Conservation (phyloP, 306 rosid species). For the Glycyrrhiza uralensis region DNA sequence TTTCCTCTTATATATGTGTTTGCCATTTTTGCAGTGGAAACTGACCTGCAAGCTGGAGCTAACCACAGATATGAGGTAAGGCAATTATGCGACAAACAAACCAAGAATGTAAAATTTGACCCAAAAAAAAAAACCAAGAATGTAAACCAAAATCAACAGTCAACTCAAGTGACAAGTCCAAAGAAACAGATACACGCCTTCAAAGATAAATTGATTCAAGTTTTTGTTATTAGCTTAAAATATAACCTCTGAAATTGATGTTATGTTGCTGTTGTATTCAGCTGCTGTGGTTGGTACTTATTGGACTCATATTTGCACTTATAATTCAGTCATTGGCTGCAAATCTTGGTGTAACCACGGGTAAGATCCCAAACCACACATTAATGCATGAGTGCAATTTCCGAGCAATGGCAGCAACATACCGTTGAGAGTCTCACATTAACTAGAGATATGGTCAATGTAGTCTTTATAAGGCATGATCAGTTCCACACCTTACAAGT, state of each 20-base stretch:
- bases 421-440: too few relatives aligned
- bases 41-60: conserved; percentile 96
- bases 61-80: conserved; percentile 72
- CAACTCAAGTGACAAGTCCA: background rate
- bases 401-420: too few relatives aligned
- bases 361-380: conserved; percentile 23
- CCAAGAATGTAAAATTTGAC: too few relatives aligned
- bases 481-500: too few relatives aligned
- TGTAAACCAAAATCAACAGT: background rate
- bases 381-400: too few relatives aligned
- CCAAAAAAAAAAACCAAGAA: too few relatives aligned
- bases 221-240: too few relatives aligned
- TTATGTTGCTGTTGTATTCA: conserved; percentile 22
- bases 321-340: conserved; percentile 88
- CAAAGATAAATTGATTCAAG: too few relatives aligned
- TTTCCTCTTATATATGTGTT: background rate
- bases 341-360: conserved; percentile 83
- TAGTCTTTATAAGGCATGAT: too few relatives aligned
- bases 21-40: conserved; percentile 60
- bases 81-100: background rate
- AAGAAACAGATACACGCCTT: too few relatives aligned
- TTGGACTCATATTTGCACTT: conserved; percentile 79
- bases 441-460: too few relatives aligned
- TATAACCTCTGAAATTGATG: background rate
- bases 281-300: conserved; percentile 84